phyloP scores from a whole-genome alignment of 163 green algal genomes.

The Scenedesmus sp. region DNA sequence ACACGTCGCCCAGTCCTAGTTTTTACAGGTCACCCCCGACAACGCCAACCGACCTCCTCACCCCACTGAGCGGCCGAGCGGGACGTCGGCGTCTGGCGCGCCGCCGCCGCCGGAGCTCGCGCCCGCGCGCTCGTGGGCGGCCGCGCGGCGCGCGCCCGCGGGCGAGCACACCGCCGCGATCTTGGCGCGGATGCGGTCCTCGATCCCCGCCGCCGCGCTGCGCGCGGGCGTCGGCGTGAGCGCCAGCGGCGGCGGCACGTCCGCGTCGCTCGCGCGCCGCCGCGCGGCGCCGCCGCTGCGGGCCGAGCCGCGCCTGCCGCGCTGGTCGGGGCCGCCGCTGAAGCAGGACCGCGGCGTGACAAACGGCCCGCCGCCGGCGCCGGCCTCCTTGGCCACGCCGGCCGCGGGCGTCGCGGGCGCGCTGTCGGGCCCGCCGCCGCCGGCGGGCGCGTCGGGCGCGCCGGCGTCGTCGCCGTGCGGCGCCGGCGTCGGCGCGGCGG shows the following conservation, averaged over 20 bases:
- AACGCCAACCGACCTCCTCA: no score
- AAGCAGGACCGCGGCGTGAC: constrained; percentile 9
- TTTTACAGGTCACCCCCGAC: no score
- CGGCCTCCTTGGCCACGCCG: neutral
- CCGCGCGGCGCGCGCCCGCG: neutral
- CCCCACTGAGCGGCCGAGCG: no score
- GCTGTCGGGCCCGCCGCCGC: neutral
- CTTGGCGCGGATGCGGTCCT: constrained; percentile 36
- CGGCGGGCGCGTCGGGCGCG: neutral
- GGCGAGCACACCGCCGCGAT: constrained; percentile 40
- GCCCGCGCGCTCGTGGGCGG: neutral
- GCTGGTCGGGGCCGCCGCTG: neutral
- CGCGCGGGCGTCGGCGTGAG: constrained; percentile 22
- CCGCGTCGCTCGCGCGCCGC: no score
- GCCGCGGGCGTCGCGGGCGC: neutral
- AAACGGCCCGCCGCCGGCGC: neutral
- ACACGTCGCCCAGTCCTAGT: no score
- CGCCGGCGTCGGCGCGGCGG: neutral
- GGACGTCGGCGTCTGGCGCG: no score
- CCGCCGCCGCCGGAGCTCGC: neutral
- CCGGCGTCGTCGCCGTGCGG: neutral
- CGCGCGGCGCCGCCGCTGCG: no score
- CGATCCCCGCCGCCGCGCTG: constrained; percentile 9
- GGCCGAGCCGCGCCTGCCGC: neutral
- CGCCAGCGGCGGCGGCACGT: no score